Base-by-base conservation (phyloP, 106 monocot species). In the Allium sativum region DNA sequence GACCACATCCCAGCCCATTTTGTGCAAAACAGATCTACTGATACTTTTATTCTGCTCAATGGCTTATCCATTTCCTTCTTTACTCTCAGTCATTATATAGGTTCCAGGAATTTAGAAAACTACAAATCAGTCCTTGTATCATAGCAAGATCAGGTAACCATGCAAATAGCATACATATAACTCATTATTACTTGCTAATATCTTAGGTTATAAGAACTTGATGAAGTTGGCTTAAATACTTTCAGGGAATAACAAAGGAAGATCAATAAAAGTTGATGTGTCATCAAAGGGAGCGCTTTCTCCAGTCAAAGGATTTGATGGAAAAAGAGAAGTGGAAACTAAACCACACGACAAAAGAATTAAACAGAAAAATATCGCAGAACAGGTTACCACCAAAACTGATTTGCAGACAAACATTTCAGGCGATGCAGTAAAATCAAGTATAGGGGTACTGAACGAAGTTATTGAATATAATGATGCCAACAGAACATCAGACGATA, bases 91-190 rank as follows among this genome's bases (percentile, higher is more conserved):
- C 74, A 40, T 73, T 65, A 22, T 40, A 69, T 15, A 48, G 65
- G 52, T 62, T 52, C 65, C 76, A 69, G 42, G 55, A 56, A 56
- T 40, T 73, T 55, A 58, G 60, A 68, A 65, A 61, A 73, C 59
- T 66, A 55, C 68, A 71, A 56, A n/a, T 64, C 58, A 40, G 61
- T 31, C 50, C 74, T 68, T 53, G 56, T 21, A 75, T 83, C 71
- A 71, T 64, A 45, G 72, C 82, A 80, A 72, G 72, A 70, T 81
- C 93, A 80, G 93, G 93, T 83, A 44, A 70, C 71, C 51, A 52
- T 18, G n/a, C 4, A 12, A 11, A n/a, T 18, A 40, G 12, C 31
- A n/a, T 41, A 4, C 45, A 7, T 65, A 45, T 53, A 14, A 46
- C 53, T 48, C 42, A 41, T 62, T 15, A 46, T 20, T 21, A 46